These are phyloP conservation scores for Digitaria exilis DNA, from an alignment of 202 grass and related monocot species.

Conservation along the genomic window DNA sequence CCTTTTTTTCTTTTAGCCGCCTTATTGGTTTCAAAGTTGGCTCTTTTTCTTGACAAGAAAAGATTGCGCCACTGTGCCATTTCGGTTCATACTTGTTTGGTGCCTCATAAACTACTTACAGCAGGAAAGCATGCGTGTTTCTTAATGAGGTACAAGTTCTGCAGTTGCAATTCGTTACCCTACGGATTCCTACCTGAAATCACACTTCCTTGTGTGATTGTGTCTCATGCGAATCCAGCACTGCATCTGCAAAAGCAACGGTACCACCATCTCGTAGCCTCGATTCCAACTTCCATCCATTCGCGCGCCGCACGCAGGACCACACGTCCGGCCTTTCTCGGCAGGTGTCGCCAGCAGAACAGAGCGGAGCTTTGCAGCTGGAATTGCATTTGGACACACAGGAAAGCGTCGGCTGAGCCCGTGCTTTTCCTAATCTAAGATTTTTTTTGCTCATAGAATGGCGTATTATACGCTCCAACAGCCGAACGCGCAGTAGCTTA, in stretches of 20 bases:
- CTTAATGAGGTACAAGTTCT: not conserved
- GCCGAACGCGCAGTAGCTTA: not conserved
- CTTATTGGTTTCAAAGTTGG: not conserved
- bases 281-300: slow-evolving; percentile 27
- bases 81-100: not conserved
- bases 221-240: slow-evolving; percentile 4
- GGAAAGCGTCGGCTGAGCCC: slow-evolving; percentile 18
- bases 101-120: not conserved
- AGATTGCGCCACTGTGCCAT: not conserved
- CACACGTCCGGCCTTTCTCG: slow-evolving; percentile 32
- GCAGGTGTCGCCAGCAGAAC: slow-evolving; percentile 32
- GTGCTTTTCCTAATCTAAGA: slow-evolving; percentile 35
- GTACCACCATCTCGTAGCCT: not conserved
- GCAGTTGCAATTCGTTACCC: not conserved
- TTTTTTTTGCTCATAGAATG: slow-evolving; percentile 41
- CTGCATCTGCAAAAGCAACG: not conserved
- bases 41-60: not conserved
- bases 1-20: not conserved
- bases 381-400: slow-evolving; percentile 48
- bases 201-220: not conserved
- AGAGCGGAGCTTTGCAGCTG: slow-evolving; percentile 46
- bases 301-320: not conserved
- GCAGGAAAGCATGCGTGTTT: not conserved
- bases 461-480: not conserved
- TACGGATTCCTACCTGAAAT: slow-evolving; percentile 14